Base-by-base conservation (phyloP, 345 rosid species). In the Populus davidiana region DNA sequence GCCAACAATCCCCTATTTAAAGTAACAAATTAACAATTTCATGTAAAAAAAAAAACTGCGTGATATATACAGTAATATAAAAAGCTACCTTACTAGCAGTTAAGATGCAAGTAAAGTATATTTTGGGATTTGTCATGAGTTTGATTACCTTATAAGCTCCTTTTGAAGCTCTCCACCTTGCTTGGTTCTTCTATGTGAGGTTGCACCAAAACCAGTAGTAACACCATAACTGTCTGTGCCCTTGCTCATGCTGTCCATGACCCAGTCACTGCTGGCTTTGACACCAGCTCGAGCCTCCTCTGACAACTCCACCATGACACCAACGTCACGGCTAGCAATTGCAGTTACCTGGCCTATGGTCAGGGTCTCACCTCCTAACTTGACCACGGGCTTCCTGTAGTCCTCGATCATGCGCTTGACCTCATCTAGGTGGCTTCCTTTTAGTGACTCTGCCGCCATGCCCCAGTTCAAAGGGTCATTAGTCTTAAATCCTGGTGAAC, bases 351-450 rank as follows among this genome's bases (percentile, higher is more conserved):
- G 97, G 27, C 88, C 96, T n/a, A 94, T 87, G 47, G 94, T 94
- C 35, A 94, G 79, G 39, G 86, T 86, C 83, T 91, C 85, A 21
- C 97, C 98, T 1, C 94, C 96, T 0, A 94, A 87, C 67, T 69
- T 79, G 14, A 92, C 91, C 74, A 83, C 78, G 0, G 90, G 89
- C 73, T 71, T 88, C 81, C 93, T 82, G 79, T 77, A 90, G 6
- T 92, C 94, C 20, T 75, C 84, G 0, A 94, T 88, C 98, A 94
- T 94, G 25, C 87, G 77, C 74, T 85, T 92, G 66, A 94, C 97
- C 76, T 92, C 97, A 1, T 92, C 94, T 21, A 92, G 85, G 81
- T 94, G 97, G 84, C 97, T 92, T 1, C 98, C 97, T 74, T 84
- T 88, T 70, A 94, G 61, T 38, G 92, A 86, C 77, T 92, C 92